Conservation (phyloP, 352 stramenopile genomes). For the Pythium rhizo-oryzae region DNA sequence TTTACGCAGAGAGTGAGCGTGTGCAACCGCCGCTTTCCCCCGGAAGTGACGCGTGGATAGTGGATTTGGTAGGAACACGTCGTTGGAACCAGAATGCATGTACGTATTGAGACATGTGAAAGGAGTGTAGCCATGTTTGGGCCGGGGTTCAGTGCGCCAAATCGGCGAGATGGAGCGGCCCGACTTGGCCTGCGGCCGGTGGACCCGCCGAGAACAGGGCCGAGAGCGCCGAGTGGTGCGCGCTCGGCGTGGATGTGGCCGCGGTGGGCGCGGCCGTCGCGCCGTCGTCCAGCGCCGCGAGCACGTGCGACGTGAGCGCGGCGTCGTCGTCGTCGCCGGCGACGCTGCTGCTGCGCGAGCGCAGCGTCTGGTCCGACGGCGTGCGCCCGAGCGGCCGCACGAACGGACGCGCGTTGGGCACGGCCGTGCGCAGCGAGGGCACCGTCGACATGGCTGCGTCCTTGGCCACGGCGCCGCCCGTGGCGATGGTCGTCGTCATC, state of each 20-base stretch:
- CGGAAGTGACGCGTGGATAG: not conserved
- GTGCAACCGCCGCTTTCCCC: not conserved
- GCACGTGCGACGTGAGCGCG: slow-evolving; percentile 54
- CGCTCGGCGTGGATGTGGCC: too few relatives aligned
- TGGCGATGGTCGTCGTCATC: slow-evolving; percentile 10
- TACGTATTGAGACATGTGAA: too few relatives aligned
- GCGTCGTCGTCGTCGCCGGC: slow-evolving; percentile 55
- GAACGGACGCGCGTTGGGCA: slow-evolving; percentile 54
- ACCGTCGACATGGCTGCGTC: slow-evolving; percentile 3
- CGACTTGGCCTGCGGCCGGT: not conserved
- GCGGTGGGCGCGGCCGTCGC: too few relatives aligned
- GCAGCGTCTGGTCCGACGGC: slow-evolving; percentile 12
- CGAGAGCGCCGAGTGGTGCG: not conserved
- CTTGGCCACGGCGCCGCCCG: slow-evolving; percentile 25
- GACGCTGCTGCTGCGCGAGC: slow-evolving; percentile 38
- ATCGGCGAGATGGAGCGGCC: not conserved
- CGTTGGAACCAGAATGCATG: too few relatives aligned
- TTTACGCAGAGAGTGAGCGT: not conserved
- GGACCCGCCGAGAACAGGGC: not conserved
- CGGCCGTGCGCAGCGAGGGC: slow-evolving; percentile 45
- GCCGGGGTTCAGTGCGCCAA: not conserved
- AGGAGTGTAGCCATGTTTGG: too few relatives aligned
- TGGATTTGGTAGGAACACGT: too few relatives aligned
- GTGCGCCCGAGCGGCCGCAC: slow-evolving; percentile 60
- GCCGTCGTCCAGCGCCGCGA: slow-evolving; percentile 49